A percentile compares a stretch with the other conserved stretches of the same genome.
phyloP scores from a whole-genome alignment of 805 yeast genomes.

The Ogataea parapolymorpha region DNA sequence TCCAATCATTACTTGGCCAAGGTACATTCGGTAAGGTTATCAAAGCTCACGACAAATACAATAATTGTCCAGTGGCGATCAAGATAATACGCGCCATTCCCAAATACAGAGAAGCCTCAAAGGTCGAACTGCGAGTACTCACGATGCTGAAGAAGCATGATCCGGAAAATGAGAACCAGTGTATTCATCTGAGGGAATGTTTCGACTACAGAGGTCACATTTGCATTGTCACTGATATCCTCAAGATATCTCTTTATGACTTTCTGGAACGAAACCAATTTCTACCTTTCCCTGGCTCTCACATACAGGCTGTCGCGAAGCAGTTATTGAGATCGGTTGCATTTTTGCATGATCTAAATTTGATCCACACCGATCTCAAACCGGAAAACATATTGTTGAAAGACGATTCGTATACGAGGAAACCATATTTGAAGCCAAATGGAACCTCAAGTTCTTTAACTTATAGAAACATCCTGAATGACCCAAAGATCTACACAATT shows the following conservation, averaged over 20 bases:
- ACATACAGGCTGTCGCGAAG: slow-evolving; percentile 82
- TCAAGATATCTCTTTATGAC: slow-evolving; percentile 84
- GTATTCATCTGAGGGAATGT: slow-evolving; percentile 84
- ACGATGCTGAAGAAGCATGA: slow-evolving; percentile 72
- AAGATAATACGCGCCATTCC: slow-evolving; percentile 90
- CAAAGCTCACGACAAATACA: slow-evolving; percentile 67
- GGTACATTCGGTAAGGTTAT: slow-evolving; percentile 93
- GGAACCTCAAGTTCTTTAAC: slow-evolving; percentile 5
- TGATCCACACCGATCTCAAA: slow-evolving; percentile 93
- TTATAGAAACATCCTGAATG: slow-evolving; percentile 49
- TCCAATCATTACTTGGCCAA: slow-evolving; percentile 73
- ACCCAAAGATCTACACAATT: slow-evolving; percentile 83
- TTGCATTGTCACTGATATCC: slow-evolving; percentile 85
- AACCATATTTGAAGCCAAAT: slow-evolving; percentile 32
- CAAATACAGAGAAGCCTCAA: slow-evolving; percentile 93
- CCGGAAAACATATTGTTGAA: slow-evolving; percentile 88
- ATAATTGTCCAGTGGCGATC: slow-evolving; percentile 71
- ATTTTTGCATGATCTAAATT: slow-evolving; percentile 81
- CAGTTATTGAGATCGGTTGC: slow-evolving; percentile 85
- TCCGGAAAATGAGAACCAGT: slow-evolving; percentile 61
- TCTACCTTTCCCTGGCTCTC: slow-evolving; percentile 91
- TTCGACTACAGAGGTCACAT: slow-evolving; percentile 93
- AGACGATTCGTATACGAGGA: slow-evolving; percentile 44
- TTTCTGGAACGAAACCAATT: slow-evolving; percentile 81
- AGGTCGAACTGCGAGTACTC: slow-evolving; percentile 83